Evolutionary conservation across 768 basidiomycete species (phyloP).

Genomic region (Lactarius quietus): DNA sequence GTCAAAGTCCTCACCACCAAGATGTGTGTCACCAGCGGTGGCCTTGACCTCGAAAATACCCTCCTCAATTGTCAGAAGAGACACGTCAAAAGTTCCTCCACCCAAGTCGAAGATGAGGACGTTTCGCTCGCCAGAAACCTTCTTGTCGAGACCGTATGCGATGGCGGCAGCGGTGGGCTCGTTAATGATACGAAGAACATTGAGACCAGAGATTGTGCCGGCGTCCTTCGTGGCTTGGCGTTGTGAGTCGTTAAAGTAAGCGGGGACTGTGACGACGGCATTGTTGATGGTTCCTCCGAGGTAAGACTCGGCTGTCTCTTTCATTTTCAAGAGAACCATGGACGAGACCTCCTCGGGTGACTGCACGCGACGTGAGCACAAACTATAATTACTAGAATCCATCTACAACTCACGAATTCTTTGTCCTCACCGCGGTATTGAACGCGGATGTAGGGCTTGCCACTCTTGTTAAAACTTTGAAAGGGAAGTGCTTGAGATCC

Average conservation of each 20-base stretch:
- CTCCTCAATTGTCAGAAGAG: constrained; percentile 92
- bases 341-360: constrained; percentile 98
- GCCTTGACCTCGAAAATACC: constrained; percentile 99
- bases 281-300: constrained; percentile 79
- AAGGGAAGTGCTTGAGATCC: constrained; percentile 90
- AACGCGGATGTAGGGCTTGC: constrained; percentile 86
- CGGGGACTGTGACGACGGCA: constrained; percentile 95
- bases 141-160: constrained; percentile 97
- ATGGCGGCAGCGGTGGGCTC: constrained; percentile 98
- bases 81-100: constrained; percentile 98
- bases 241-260: constrained; percentile 99
- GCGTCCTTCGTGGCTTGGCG: constrained; percentile 99
- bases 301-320: constrained; percentile 97
- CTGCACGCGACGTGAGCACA: constrained; percentile 35
- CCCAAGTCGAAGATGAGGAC: constrained; percentile 98
- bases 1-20: constrained; percentile 98
- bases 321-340: constrained; percentile 98
- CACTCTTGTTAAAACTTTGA: constrained; percentile 83
- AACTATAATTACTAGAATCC: too few relatives aligned
- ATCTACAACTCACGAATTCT: constrained; percentile 67
- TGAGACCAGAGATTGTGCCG: constrained; percentile 88
- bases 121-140: constrained; percentile 84
- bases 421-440: constrained; percentile 93
- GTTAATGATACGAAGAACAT: constrained; percentile 98
- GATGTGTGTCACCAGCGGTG: constrained; percentile 96